Evolutionary conservation across 768 basidiomycete genomes (phyloP).

Genomic region (Clathrus columnatus): DNA sequence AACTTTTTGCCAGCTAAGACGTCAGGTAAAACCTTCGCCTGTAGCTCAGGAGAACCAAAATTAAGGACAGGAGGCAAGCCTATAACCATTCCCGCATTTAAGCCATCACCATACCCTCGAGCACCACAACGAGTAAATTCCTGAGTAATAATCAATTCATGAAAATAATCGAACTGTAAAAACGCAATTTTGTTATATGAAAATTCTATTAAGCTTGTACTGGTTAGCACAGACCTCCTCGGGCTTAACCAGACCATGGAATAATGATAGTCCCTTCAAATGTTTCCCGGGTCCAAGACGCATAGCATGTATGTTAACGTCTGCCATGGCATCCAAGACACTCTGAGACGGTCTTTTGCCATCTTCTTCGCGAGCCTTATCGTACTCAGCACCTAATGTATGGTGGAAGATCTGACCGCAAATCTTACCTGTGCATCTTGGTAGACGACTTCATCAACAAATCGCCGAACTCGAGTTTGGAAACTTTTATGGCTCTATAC

Average conservation of each 20-base stretch:
- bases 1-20: constrained; percentile 71
- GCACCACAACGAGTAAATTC: constrained; percentile 62
- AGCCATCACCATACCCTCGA: constrained; percentile 75
- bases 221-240: constrained; percentile 47
- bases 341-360: constrained; percentile 78
- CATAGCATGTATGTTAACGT: constrained; percentile 78
- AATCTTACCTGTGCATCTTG: constrained; percentile 28
- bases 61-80: constrained; percentile 81
- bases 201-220: background rate
- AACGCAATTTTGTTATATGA: background rate
- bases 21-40: constrained; percentile 45
- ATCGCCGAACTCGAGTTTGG: constrained; percentile 50
- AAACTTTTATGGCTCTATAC: constrained; percentile 54
- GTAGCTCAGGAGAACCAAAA: constrained; percentile 60
- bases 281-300: constrained; percentile 87
- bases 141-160: constrained; percentile 76
- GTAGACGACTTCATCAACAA: constrained; percentile 61
- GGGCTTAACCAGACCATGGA: constrained; percentile 67
- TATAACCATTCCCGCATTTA: constrained; percentile 70
- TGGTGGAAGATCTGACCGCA: background rate
- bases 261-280: constrained; percentile 65
- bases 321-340: constrained; percentile 80
- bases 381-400: constrained; percentile 15
- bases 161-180: constrained; percentile 73
- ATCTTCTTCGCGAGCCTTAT: constrained; percentile 65